These are phyloP conservation scores for Didymella arachidicola DNA, from an alignment of 2,329 filamentous ascomycete species.

Conservation along the genomic window DNA sequence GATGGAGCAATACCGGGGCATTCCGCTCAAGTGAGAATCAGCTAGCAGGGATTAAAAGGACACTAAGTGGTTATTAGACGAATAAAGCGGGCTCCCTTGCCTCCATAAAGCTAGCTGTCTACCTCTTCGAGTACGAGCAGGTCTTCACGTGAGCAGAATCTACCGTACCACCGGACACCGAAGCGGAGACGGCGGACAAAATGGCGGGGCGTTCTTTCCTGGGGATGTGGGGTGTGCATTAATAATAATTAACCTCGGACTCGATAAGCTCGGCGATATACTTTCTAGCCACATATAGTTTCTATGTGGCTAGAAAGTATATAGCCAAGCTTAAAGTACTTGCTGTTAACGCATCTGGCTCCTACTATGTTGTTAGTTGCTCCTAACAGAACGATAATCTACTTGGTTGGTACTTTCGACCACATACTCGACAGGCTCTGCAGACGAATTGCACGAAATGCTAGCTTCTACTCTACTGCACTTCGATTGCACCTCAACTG, in stretches of 20 bases:
- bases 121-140: too few species aligned
- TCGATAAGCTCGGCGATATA: too few species aligned
- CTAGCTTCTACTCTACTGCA: too few species aligned
- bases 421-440: neutral
- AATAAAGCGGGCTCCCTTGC: too few species aligned
- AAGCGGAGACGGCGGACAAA: constrained; percentile 8
- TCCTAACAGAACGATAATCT: neutral
- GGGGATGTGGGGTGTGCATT: constrained; percentile 5
- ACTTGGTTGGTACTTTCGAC: neutral
- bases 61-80: too few species aligned
- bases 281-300: too few species aligned
- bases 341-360: neutral
- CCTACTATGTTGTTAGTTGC: neutral
- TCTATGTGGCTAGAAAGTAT: too few species aligned
- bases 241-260: neutral
- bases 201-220: neutral
- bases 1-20: neutral
- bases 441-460: neutral
- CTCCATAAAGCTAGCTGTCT: too few species aligned
- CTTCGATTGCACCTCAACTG: neutral
- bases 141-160: neutral
- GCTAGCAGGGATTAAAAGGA: too few species aligned
- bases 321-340: too few species aligned
- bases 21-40: too few species aligned
- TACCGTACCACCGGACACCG: too few species aligned